Percentiles rank a stretch among this genome's conserved stretches.
Evolutionary conservation across 2,329 filamentous ascomycete species (phyloP).

Genomic region (Sordariomycetes sp.): DNA sequence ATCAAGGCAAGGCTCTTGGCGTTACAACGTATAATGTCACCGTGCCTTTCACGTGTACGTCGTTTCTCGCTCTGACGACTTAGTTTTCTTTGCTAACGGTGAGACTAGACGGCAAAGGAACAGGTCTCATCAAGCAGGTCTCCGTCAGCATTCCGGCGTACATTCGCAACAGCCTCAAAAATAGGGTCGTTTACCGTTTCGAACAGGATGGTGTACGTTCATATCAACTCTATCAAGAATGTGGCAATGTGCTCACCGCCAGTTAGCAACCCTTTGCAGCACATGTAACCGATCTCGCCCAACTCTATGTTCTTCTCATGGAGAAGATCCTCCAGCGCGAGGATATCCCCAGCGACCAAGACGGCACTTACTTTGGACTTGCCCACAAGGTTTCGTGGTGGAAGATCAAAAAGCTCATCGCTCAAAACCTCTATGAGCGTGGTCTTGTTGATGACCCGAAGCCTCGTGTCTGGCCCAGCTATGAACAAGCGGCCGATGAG

Average conservation of each 20-base stretch:
- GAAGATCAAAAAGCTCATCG: constrained; percentile 17
- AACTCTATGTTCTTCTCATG: constrained; percentile 17
- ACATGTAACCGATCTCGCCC: constrained; percentile 13
- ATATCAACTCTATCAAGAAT: neutral
- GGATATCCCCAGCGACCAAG: constrained; percentile 12
- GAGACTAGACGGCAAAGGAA: constrained; percentile 20
- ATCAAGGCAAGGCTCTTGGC: constrained; percentile 15
- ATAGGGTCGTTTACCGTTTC: constrained; percentile 20
- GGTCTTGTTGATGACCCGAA: constrained; percentile 16
- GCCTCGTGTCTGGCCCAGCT: constrained; percentile 16
- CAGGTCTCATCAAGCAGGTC: constrained; percentile 20
- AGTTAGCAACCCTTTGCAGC: constrained; percentile 10
- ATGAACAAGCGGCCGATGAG: constrained; percentile 19
- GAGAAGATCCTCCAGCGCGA: constrained; percentile 5
- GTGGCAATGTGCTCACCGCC: neutral
- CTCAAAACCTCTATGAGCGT: constrained; percentile 13
- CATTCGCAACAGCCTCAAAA: constrained; percentile 17
- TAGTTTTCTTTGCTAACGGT: neutral
- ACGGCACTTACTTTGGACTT: constrained; percentile 23
- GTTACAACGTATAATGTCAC: constrained; percentile 19
- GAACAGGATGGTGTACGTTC: constrained; percentile 18
- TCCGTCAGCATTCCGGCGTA: constrained; percentile 20
- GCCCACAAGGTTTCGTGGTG: constrained; percentile 18
- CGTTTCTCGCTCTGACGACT: constrained; percentile 1
- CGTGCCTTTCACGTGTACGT: constrained; percentile 18